Percentiles rank a stretch among this genome's conserved stretches.
These are phyloP conservation scores for Neurospora sp. DNA, from an alignment of 495 filamentous ascomycete genomes.

Conservation along the genomic window DNA sequence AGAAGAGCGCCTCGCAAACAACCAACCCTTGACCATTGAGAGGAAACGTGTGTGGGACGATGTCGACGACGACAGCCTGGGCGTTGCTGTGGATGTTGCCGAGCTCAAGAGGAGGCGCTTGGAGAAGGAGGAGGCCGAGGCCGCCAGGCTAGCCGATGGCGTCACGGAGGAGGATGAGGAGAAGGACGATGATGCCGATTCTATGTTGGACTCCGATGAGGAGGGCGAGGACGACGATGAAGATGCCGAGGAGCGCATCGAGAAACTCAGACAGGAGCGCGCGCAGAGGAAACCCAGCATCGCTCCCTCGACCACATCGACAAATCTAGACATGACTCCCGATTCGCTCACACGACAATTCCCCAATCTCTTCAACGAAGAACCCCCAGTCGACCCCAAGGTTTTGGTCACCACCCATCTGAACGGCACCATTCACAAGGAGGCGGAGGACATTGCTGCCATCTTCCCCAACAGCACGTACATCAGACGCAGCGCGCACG, in stretches of 20 bases:
- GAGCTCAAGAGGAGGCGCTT: constrained; percentile 61
- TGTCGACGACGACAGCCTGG: constrained; percentile 66
- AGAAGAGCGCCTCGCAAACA: constrained; percentile 59
- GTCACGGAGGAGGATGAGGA: constrained; percentile 33
- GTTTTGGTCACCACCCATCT: constrained; percentile 83
- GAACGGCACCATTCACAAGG: constrained; percentile 73
- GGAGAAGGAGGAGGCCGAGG: constrained; percentile 50
- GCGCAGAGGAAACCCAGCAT: constrained; percentile 40
- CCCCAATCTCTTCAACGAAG: constrained; percentile 67
- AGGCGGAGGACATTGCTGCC: constrained; percentile 64
- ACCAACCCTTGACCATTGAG: constrained; percentile 77
- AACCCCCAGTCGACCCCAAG: constrained; percentile 53
- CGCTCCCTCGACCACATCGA: constrained; percentile 55
- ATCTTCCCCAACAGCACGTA: constrained; percentile 81
- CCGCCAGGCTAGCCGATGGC: constrained; percentile 35
- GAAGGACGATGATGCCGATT: constrained; percentile 53
- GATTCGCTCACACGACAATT: constrained; percentile 63
- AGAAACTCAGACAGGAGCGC: constrained; percentile 36
- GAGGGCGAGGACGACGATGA: constrained; percentile 33
- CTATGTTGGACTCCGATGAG: constrained; percentile 55
- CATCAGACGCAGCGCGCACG: constrained; percentile 72
- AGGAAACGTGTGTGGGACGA: constrained; percentile 91
- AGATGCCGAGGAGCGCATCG: constrained; percentile 32
- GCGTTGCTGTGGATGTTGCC: constrained; percentile 68
- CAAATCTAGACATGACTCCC: constrained; percentile 61